A percentile compares a stretch with the other conserved stretches of the same genome.
These are phyloP conservation scores for Acacia melanoxylon DNA, from an alignment of 306 rosid genomes.

Conservation along the genomic window DNA sequence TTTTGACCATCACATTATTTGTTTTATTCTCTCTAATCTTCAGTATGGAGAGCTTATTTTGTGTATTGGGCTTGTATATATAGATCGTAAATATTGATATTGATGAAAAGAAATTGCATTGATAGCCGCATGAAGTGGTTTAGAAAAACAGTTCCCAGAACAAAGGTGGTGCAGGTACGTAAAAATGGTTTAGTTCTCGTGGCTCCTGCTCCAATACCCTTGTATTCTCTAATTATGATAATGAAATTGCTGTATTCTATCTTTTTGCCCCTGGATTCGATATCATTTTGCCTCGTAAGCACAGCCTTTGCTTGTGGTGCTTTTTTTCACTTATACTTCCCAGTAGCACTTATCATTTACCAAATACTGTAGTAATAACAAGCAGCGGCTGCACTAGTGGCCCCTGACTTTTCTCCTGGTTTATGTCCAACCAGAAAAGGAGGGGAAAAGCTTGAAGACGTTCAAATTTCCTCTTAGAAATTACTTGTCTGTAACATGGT, in stretches of 20 bases:
- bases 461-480: neutral
- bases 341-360: neutral
- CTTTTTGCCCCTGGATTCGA: neutral
- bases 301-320: neutral
- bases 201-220: neutral
- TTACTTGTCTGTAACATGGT: neutral
- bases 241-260: neutral
- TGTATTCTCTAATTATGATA: neutral
- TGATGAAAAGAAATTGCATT: neutral
- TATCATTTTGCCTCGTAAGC: neutral
- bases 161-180: neutral
- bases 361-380: neutral
- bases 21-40: constrained; percentile 1
- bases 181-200: neutral
- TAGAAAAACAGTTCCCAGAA: neutral
- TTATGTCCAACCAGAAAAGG: neutral
- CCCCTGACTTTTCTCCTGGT: neutral
- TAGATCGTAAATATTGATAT: neutral
- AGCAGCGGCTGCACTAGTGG: neutral
- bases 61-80: constrained; percentile 1
- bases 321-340: neutral
- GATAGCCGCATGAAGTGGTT: neutral
- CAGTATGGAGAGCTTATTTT: constrained; percentile 23
- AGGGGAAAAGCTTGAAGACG: neutral
- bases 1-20: constrained; percentile 30